Conservation (phyloP, 2,329 filamentous ascomycete genomes). For the Neobulgaria alba region DNA sequence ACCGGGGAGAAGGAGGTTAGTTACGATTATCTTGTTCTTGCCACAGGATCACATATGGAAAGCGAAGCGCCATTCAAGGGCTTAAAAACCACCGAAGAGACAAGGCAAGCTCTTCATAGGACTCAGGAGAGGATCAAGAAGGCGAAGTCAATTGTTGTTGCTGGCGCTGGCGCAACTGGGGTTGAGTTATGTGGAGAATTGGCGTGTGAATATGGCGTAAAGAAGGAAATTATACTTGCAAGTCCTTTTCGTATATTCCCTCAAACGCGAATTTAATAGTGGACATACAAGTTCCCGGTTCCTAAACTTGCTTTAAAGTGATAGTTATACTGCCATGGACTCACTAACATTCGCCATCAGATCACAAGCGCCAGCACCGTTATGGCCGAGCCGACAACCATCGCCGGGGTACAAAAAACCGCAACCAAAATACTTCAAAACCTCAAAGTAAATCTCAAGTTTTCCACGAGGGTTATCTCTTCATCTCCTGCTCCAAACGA, state of each 20-base stretch:
- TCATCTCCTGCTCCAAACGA: constrained; percentile 33
- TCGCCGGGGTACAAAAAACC: too few species aligned
- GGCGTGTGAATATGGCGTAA: constrained; percentile 19
- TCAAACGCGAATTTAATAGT: too few species aligned
- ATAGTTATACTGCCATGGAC: too few species aligned
- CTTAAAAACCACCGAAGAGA: constrained; percentile 32
- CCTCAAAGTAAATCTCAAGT: constrained; percentile 42
- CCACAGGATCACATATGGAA: constrained; percentile 41
- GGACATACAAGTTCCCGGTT: too few species aligned
- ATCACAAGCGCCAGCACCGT: too few species aligned
- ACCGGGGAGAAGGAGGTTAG: constrained; percentile 26
- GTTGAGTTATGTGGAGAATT: constrained; percentile 27
- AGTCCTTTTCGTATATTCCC: too few species aligned
- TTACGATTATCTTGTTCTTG: constrained; percentile 47
- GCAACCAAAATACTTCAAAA: constrained; percentile 37
- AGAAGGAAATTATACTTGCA: constrained; percentile 19
- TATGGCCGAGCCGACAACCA: too few species aligned
- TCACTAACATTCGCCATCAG: too few species aligned
- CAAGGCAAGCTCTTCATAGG: constrained; percentile 15
- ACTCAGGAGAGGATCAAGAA: constrained; percentile 18
- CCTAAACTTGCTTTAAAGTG: too few species aligned
- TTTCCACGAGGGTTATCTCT: constrained; percentile 34
- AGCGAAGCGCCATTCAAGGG: constrained; percentile 43
- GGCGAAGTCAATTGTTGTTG: constrained; percentile 27
- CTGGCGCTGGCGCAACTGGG: constrained; percentile 29